phyloP scores from a whole-genome alignment of 805 yeast genomes.

The Kazachstania africana region DNA sequence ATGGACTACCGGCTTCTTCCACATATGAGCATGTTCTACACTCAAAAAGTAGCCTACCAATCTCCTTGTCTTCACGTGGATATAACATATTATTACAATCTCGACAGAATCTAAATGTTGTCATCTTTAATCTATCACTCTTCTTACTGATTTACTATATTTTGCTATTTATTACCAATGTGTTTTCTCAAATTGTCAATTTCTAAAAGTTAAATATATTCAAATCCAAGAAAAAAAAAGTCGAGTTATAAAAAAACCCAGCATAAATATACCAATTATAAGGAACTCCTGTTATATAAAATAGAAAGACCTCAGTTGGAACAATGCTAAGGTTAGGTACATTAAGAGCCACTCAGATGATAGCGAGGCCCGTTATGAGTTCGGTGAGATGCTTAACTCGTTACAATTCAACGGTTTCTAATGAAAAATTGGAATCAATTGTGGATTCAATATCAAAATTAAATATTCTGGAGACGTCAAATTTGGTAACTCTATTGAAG shows the following conservation, averaged over 20 bases:
- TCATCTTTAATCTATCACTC: constrained; percentile 35
- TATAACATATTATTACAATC: constrained; percentile 97
- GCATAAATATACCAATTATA: neutral
- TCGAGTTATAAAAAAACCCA: neutral
- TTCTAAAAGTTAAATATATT: too few relatives aligned
- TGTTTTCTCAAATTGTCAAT: neutral
- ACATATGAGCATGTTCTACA: constrained; percentile 93
- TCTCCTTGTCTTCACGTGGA: constrained; percentile 86
- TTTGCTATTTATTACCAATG: neutral
- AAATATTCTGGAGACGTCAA: constrained; percentile 88
- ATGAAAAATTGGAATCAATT: too few relatives aligned
- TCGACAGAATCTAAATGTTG: constrained; percentile 90
- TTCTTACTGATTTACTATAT: neutral
- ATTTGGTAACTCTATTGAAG: constrained; percentile 69
- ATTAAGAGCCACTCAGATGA: too few relatives aligned
- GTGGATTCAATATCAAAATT: constrained; percentile 86
- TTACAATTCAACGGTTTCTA: neutral
- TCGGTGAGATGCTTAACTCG: too few relatives aligned
- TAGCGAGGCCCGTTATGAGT: too few relatives aligned
- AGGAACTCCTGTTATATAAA: too few relatives aligned
- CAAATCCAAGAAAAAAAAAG: neutral
- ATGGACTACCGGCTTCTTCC: constrained; percentile 78
- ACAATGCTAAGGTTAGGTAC: too few relatives aligned
- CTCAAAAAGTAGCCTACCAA: constrained; percentile 60
- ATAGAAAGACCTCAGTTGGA: too few relatives aligned